Conservation (phyloP, 148 eudicot species). For the Rhododendron griersonianum region DNA sequence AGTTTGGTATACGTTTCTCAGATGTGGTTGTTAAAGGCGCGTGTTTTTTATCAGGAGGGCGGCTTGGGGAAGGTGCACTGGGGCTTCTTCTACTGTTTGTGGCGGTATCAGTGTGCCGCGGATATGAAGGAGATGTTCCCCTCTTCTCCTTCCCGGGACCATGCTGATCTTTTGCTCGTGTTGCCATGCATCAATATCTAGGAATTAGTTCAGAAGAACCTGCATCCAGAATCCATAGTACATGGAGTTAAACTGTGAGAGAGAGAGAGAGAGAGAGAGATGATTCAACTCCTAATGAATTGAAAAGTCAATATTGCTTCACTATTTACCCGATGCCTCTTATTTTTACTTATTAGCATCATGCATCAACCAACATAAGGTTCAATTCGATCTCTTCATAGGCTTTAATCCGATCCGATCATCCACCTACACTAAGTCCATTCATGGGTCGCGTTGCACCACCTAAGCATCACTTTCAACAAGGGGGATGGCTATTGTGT, state of each 20-base stretch:
- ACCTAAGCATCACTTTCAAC: not conserved
- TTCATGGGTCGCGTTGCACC: not conserved
- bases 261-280: not conserved
- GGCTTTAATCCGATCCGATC: not conserved
- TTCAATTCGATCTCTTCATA: not conserved
- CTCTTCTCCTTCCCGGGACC: conserved; percentile 37
- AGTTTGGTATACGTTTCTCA: conserved; percentile 43
- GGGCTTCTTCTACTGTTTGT: conserved; percentile 4
- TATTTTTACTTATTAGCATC: not conserved
- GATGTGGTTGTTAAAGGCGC: conserved; percentile 12
- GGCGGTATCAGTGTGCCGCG: not conserved
- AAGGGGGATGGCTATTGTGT: not conserved
- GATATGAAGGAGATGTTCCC: conserved; percentile 36
- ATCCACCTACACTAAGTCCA: not conserved
- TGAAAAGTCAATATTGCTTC: not conserved
- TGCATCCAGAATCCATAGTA: not conserved
- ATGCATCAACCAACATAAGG: not conserved
- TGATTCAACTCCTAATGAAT: not conserved
- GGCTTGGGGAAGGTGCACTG: conserved; percentile 12
- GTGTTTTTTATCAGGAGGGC: conserved; percentile 8
- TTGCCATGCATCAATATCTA: conserved; percentile 36
- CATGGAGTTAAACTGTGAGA: not conserved
- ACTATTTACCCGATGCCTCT: not conserved
- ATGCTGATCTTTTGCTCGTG: conserved; percentile 30
- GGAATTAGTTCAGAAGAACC: not conserved